These are phyloP conservation scores for Encephalitozoon romaleae DNA, from an alignment of 371 early-diverging fungal genomes.

Conservation along the genomic window DNA sequence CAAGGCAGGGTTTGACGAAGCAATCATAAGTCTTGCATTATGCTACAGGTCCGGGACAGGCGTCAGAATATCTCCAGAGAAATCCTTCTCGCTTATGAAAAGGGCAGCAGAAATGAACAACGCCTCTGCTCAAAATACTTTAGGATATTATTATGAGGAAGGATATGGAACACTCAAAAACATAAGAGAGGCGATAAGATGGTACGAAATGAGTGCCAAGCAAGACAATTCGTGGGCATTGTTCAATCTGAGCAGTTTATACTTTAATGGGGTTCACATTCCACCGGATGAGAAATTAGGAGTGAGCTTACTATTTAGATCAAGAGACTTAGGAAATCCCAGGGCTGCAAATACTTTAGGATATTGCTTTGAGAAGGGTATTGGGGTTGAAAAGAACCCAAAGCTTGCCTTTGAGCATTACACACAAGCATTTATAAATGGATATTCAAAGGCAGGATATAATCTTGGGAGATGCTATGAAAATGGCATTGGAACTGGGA, in stretches of 20 bases:
- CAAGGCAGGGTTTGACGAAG: conserved; percentile 5
- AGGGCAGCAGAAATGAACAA: conserved; percentile 32
- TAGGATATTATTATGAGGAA: conserved; percentile 67
- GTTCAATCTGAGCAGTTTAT: conserved; percentile 62
- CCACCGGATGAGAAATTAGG: conserved; percentile 67
- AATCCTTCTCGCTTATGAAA: conserved; percentile 30
- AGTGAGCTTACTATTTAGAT: conserved; percentile 2
- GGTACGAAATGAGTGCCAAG: conserved; percentile 67
- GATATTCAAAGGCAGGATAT: conserved; percentile 20
- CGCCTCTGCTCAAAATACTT: conserved; percentile 41
- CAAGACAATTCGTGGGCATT: conserved; percentile 64
- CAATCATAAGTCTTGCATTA: conserved; percentile 36
- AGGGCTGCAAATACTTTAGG: conserved; percentile 47
- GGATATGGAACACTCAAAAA: conserved; percentile 67
- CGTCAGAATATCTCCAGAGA: not conserved
- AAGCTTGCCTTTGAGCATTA: conserved; percentile 30
- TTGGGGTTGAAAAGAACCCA: conserved; percentile 26
- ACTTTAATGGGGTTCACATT: conserved; percentile 61
- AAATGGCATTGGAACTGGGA: conserved; percentile 15
- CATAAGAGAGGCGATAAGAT: conserved; percentile 63
- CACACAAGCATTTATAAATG: conserved; percentile 11
- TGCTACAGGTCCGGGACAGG: conserved; percentile 44
- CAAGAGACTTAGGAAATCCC: conserved; percentile 44
- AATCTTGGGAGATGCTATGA: conserved; percentile 35
- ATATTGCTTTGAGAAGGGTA: conserved; percentile 51